Evolutionary conservation across 106 monocot species (phyloP).

Genomic region (Dendrobium catenatum): DNA sequence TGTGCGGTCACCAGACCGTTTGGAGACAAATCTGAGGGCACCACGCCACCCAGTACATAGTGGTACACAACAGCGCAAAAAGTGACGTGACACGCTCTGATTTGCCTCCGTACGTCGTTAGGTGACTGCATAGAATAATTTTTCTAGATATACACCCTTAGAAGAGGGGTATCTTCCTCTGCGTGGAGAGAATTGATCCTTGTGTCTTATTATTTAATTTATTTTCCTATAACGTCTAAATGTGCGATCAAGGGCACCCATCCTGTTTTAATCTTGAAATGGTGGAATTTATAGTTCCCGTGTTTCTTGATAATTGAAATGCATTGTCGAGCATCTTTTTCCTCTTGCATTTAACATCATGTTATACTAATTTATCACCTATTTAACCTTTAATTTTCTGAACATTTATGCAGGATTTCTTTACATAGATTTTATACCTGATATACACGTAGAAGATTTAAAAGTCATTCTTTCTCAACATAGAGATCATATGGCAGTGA

Average conservation of each 20-base stretch:
- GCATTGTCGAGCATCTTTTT: background rate
- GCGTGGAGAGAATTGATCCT: no score
- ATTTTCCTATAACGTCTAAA: no score
- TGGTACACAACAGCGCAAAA: no score
- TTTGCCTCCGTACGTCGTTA: no score
- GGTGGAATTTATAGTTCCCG: background rate
- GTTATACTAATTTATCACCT: background rate
- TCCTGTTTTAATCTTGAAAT: no score
- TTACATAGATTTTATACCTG: conserved; percentile 75
- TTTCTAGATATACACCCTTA: background rate
- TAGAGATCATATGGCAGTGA: conserved; percentile 57
- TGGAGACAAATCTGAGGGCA: no score
- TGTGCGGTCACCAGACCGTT: no score
- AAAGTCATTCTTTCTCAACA: conserved; percentile 51
- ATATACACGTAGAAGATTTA: conserved; percentile 75
- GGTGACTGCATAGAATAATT: no score
- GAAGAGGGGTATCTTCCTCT: background rate
- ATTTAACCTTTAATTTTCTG: background rate
- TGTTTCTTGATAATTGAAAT: background rate
- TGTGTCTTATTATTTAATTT: background rate
- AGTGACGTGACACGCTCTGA: no score
- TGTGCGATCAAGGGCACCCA: no score
- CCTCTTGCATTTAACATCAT: background rate
- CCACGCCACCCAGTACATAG: no score
- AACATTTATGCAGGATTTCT: conserved; percentile 47